phyloP scores from a whole-genome alignment of 805 yeast species.

The Yarrowia sp. region DNA sequence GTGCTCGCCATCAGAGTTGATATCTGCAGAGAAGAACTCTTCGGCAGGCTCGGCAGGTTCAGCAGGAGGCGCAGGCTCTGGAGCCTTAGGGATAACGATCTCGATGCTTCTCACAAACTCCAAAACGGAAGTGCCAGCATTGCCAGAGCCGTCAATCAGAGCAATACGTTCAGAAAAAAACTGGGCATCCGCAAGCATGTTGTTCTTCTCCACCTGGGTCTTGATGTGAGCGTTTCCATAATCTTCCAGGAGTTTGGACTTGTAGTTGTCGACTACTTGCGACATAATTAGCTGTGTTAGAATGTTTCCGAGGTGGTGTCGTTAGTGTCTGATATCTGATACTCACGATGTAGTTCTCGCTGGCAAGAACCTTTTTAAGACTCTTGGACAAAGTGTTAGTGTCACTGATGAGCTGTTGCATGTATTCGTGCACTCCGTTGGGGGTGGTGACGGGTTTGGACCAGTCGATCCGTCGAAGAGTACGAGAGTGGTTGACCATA shows the following conservation, averaged over 20 bases:
- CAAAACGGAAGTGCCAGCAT: slow-evolving; percentile 21
- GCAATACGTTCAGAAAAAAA: slow-evolving; percentile 60
- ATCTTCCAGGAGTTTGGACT: slow-evolving; percentile 51
- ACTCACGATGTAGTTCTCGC: slow-evolving; percentile 40
- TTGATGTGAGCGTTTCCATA: slow-evolving; percentile 44
- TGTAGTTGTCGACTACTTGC: slow-evolving; percentile 50
- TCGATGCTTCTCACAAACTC: slow-evolving; percentile 15
- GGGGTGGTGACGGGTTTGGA: slow-evolving; percentile 44
- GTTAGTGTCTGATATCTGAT: not conserved
- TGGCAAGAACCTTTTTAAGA: slow-evolving; percentile 55
- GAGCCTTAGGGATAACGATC: not conserved
- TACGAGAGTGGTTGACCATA: slow-evolving; percentile 47
- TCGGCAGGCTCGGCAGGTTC: slow-evolving; percentile 1
- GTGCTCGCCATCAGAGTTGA: slow-evolving; percentile 18
- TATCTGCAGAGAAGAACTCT: slow-evolving; percentile 18
- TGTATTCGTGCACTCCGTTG: slow-evolving; percentile 55
- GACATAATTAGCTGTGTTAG: slow-evolving; percentile 34
- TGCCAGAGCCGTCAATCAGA: slow-evolving; percentile 43
- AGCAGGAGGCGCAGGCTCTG: not conserved
- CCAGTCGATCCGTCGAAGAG: slow-evolving; percentile 45
- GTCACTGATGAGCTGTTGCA: slow-evolving; percentile 64
- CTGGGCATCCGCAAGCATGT: slow-evolving; percentile 56
- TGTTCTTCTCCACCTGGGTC: slow-evolving; percentile 38
- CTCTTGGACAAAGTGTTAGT: slow-evolving; percentile 62
- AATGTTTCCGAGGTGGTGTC: not conserved